Evolutionary conservation across 2,329 filamentous ascomycete genomes (phyloP), one percentile per base, ranked within the genome.

Genomic region (Alternaria brassicicola): DNA sequence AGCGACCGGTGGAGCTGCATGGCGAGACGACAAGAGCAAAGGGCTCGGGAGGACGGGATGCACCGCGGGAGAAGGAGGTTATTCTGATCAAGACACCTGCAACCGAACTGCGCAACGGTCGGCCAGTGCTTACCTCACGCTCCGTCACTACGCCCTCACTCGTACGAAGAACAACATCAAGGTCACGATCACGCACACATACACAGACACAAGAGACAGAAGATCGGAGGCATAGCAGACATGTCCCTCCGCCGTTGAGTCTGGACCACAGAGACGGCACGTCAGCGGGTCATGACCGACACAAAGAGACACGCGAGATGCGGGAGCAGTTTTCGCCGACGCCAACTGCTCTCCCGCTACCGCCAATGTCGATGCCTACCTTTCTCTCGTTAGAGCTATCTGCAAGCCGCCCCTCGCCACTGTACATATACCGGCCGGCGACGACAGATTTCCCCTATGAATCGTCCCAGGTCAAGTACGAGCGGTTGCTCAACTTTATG

Each of bases 391-490:
- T 89, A 26, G 87, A 89, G 70, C 79, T 89, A 41, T 85, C 86
- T 1, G 85, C 86, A 3, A 81, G 83, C 31, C 78, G 83, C 13
- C 87, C 87, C 2, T 88, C 87, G 17, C 83, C 86, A 1, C 73
- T 88, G 51, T 89, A 88, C 67, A 87, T 89, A 36, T 86, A 88
- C 67, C 84, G 84, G 10, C 82, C 86, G 5, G 76, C 5, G 79
- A 79, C 36, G 82, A 76, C 61, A 8, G 86, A 88, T 60, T 86
- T 86, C 23, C 92, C 93, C 0, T 98, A 97, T 77, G 95, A 99
- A 76, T 97, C 93, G 4, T 94, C 92, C 21, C 89, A 89, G 28
- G 86, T 96, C 69, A 98, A 98, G 75, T 90, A 98, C 59, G 92
- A 98, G 75, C 88, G 96, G 36, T 82, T 99, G 12, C 85, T 92